Evolutionary conservation across 1,284 basidiomycete genomes (phyloP), one percentile per base, ranked within the genome.

Genomic region (Ceratorhiza oryzae-sativae): DNA sequence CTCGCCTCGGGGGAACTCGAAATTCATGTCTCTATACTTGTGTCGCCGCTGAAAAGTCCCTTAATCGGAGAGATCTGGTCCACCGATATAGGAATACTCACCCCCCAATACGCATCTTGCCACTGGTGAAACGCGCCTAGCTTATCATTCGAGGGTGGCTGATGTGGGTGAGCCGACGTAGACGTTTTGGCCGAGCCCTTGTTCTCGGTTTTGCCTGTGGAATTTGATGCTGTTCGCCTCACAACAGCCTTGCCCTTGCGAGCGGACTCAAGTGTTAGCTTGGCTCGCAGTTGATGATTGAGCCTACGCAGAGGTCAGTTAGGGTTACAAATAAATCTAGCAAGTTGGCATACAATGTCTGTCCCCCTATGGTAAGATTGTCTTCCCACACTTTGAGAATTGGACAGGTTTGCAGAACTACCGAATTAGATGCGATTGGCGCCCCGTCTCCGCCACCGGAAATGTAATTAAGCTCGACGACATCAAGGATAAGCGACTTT

Each of bases 101-200:
- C 68, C 56, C 68, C 68, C 55, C 55, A 71, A 32, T 23, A 49
- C 12, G 55, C 8, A 39, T 71, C 68, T 34, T 71, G 68, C 55
- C 55, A 71, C 42, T 59, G 55, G 18, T 45, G 55, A 20, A 59
- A 49, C 20, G 68, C 42, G 27, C 18, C 32, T 23, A 71, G 23
- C n/a, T 71, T 59, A 23, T 46, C 68, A 30, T 18, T 41, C 56
- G 56, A 59, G 3, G 68, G 56, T 48, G 45, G 41, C 20, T 41
- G 67, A 30, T 32, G 42, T 12, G 45, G 25, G 12, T 18, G 55
- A 25, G 27, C 53, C 23, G 41, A 18, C 55, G 46, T 32, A 12
- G 68, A 36, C 51, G 56, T 60, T 59, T 71, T 71, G 56, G 23
- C 46, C 56, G 45, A 58, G 46, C 13, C 25, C 45, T 59, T 59